These are phyloP conservation scores for Aspergillus sp. DNA, from an alignment of 2,329 filamentous ascomycete species.

Conservation along the genomic window DNA sequence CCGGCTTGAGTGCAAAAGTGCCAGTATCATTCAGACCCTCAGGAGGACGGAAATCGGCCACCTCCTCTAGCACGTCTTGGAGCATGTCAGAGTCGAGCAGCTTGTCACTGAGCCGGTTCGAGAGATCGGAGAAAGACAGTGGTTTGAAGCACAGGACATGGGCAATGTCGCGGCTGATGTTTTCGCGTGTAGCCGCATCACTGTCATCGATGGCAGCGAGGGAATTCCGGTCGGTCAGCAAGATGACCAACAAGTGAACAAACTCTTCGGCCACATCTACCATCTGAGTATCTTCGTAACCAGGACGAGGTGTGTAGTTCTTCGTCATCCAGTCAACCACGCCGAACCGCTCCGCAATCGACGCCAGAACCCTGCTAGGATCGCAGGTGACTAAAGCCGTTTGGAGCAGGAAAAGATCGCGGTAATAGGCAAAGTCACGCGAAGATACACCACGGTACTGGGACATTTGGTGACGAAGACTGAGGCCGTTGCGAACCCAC, in stretches of 20 bases:
- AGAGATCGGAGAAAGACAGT: slow-evolving; percentile 89
- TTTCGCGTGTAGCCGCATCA: slow-evolving; percentile 58
- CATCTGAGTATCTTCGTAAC: slow-evolving; percentile 82
- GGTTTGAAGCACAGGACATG: slow-evolving; percentile 97
- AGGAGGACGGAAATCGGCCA: slow-evolving; percentile 84
- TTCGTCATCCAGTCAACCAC: slow-evolving; percentile 85
- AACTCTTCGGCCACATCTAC: slow-evolving; percentile 95
- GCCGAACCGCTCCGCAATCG: slow-evolving; percentile 88
- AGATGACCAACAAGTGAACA: slow-evolving; percentile 85
- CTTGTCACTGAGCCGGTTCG: slow-evolving; percentile 80
- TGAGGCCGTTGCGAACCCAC: slow-evolving; percentile 98
- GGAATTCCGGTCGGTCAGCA: slow-evolving; percentile 84
- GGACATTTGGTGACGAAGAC: slow-evolving; percentile 88
- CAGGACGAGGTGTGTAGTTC: slow-evolving; percentile 69
- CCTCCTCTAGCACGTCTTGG: slow-evolving; percentile 76
- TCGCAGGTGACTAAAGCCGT: slow-evolving; percentile 85
- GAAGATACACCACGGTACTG: slow-evolving; percentile 89
- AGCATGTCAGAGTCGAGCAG: slow-evolving; percentile 88
- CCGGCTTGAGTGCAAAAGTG: slow-evolving; percentile 85
- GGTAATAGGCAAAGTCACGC: slow-evolving; percentile 87
- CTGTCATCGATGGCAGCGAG: slow-evolving; percentile 49
- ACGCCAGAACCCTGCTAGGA: slow-evolving; percentile 77
- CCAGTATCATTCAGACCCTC: slow-evolving; percentile 91
- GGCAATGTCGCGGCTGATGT: slow-evolving; percentile 83
- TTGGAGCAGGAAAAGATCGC: slow-evolving; percentile 91